Conservation (phyloP, 495 filamentous ascomycete genomes). For the Podospora sp. region DNA sequence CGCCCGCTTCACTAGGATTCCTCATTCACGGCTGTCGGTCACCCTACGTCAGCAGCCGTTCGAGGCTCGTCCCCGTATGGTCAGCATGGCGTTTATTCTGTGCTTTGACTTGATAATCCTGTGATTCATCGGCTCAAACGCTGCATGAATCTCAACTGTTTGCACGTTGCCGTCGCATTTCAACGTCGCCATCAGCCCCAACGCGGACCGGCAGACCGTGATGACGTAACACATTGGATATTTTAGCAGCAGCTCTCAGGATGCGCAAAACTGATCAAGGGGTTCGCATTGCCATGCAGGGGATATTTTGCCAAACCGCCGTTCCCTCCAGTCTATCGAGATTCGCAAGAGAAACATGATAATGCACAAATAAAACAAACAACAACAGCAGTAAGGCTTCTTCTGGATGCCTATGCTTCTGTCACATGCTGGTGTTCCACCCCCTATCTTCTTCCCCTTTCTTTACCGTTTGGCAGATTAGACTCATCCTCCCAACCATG, state of each 20-base stretch:
- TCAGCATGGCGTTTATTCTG: too few relatives aligned
- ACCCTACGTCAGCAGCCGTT: neutral
- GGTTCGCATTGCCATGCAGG: slow-evolving; percentile 22
- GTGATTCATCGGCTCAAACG: too few relatives aligned
- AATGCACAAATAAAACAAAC: slow-evolving; percentile 20
- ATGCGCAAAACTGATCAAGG: slow-evolving; percentile 12
- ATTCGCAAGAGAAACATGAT: slow-evolving; percentile 22
- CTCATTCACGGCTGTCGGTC: neutral
- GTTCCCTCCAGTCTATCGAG: slow-evolving; percentile 37
- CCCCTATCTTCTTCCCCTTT: neutral
- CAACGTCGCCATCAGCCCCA: too few relatives aligned
- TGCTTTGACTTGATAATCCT: too few relatives aligned
- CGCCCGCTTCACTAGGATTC: neutral
- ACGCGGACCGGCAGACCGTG: neutral
- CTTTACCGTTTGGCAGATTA: neutral
- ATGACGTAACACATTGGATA: neutral
- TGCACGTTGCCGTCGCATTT: too few relatives aligned
- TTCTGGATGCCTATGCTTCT: neutral
- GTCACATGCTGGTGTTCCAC: neutral
- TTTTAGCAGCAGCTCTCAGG: neutral
- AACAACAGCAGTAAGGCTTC: neutral
- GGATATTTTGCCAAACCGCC: slow-evolving; percentile 32
- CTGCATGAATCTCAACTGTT: too few relatives aligned
- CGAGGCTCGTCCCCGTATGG: neutral
- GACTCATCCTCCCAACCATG: neutral